Evolutionary conservation across 352 stramenopile species (phyloP).

Genomic region (Globisporangium megalacanthum): DNA sequence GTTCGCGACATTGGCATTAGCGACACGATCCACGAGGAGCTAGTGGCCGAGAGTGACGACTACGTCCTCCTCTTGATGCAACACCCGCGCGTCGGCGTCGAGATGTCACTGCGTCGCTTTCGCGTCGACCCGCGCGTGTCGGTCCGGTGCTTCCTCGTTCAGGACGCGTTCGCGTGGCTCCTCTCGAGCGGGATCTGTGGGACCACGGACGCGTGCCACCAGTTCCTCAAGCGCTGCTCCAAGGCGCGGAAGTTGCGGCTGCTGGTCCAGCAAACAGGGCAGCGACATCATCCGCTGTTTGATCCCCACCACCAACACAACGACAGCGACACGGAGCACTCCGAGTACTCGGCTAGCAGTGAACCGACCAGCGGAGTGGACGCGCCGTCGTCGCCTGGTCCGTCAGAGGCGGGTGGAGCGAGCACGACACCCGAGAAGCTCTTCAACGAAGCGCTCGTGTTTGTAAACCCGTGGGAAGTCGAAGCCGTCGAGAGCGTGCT

Average conservation of each 20-base stretch:
- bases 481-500: conserved; percentile 58
- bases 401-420: not conserved
- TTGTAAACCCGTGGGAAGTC: conserved; percentile 80
- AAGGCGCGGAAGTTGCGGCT: conserved; percentile 65
- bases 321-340: not conserved
- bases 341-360: not conserved
- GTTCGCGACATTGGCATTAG: conserved; percentile 46
- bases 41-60: conserved; percentile 60
- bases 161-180: conserved; percentile 71
- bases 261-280: conserved; percentile 48
- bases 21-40: conserved; percentile 30
- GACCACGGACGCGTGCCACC: conserved; percentile 25
- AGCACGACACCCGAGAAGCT: conserved; percentile 13
- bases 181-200: conserved; percentile 36
- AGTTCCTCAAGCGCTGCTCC: conserved; percentile 70
- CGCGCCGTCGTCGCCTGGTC: not conserved
- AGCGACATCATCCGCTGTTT: conserved; percentile 47
- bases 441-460: conserved; percentile 65
- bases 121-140: conserved; percentile 69
- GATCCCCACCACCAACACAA: conserved; percentile 13
- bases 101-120: conserved; percentile 46
- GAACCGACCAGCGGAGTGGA: not conserved
- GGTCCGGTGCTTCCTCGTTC: conserved; percentile 65
- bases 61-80: conserved; percentile 73
- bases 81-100: conserved; percentile 40